Percentiles rank a stretch among this genome's conserved stretches.
Conservation (phyloP, 257 asterid species). For the Eucommia ulmoides region DNA sequence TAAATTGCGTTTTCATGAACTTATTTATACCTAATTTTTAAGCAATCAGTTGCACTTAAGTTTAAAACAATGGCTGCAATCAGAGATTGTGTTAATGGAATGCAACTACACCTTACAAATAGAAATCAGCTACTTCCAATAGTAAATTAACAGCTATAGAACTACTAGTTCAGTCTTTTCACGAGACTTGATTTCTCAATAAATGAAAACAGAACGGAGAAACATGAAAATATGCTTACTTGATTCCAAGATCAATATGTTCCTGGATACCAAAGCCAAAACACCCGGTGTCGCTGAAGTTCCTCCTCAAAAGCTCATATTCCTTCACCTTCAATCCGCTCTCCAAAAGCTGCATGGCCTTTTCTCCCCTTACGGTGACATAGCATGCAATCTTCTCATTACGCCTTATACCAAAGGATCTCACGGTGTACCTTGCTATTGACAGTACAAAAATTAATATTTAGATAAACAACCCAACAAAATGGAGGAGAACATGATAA, state of each 20-base stretch:
- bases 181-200: not conserved
- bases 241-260: conserved; percentile 16
- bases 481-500: too few species aligned
- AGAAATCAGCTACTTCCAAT: too few species aligned
- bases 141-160: too few species aligned
- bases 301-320: conserved; percentile 12
- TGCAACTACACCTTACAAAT: too few species aligned
- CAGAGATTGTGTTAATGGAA: too few species aligned
- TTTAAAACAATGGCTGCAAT: too few species aligned
- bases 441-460: not conserved
- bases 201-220: not conserved
- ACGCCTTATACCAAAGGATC: conserved; percentile 14
- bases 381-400: conserved; percentile 13
- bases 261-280: conserved; percentile 16
- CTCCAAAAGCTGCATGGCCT: conserved; percentile 17
- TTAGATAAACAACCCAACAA: too few species aligned
- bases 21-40: too few species aligned
- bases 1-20: too few species aligned
- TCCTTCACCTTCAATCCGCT: conserved; percentile 12
- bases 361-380: conserved; percentile 12
- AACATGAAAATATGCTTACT: conserved; percentile 2
- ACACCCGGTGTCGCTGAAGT: conserved; percentile 14
- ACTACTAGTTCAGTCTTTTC: too few species aligned
- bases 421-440: conserved; percentile 12
- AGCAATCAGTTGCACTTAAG: too few species aligned